These are phyloP conservation scores for Neurospora terricola DNA, from an alignment of 495 filamentous ascomycete species.

Conservation along the genomic window DNA sequence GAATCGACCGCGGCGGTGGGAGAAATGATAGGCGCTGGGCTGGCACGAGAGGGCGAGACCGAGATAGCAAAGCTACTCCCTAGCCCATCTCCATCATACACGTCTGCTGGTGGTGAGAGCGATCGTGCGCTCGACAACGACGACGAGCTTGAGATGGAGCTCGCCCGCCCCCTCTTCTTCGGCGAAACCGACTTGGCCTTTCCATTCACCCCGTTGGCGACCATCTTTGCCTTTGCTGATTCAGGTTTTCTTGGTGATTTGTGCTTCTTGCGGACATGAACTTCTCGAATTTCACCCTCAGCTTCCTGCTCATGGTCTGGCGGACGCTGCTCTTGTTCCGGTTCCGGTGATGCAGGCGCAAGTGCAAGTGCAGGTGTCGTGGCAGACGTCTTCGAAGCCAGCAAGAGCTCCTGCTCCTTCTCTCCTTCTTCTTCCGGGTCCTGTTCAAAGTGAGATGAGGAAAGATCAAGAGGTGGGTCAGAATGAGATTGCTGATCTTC, in stretches of 20 bases:
- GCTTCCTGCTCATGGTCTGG: conserved; percentile 3
- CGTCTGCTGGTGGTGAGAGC: conserved; percentile 17
- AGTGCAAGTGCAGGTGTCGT: conserved; percentile 3
- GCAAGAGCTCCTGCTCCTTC: conserved; percentile 1
- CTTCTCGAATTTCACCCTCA: conserved; percentile 2
- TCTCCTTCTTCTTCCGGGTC: not conserved
- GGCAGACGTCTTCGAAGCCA: not conserved
- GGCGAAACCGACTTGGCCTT: conserved; percentile 19
- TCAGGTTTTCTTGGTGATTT: conserved; percentile 14
- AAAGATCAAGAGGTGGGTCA: not conserved
- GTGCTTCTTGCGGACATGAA: conserved; percentile 22
- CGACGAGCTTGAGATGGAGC: conserved; percentile 21
- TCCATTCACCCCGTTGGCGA: conserved; percentile 10
- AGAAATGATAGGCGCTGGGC: conserved; percentile 17
- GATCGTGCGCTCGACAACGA: conserved; percentile 26
- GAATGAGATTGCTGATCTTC: not conserved
- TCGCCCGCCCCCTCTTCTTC: conserved; percentile 11
- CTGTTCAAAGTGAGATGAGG: not conserved
- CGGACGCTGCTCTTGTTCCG: conserved; percentile 1
- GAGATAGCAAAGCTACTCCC: conserved; percentile 6
- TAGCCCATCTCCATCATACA: conserved; percentile 9
- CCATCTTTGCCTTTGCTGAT: conserved; percentile 11
- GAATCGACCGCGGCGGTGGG: conserved; percentile 2
- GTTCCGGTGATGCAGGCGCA: not conserved
- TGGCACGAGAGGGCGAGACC: conserved; percentile 16